These are phyloP conservation scores for Penicillium canescens DNA, from an alignment of 495 filamentous ascomycete species.

Conservation along the genomic window DNA sequence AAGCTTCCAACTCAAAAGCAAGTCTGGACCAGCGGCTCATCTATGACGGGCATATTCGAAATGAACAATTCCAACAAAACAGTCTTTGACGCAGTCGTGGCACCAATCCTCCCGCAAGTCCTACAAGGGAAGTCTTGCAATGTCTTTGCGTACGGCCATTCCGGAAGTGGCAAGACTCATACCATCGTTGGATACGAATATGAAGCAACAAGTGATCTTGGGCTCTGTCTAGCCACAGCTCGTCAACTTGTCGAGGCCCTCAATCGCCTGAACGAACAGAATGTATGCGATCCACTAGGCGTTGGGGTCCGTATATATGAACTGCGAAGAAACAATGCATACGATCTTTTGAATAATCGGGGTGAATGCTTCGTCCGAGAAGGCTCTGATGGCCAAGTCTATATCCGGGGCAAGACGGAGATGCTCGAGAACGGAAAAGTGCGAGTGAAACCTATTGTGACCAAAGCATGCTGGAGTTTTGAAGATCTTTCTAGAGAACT, in stretches of 20 bases:
- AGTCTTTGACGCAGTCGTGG: neutral
- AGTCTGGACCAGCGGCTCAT: too few species aligned
- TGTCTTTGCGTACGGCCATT: constrained; percentile 31
- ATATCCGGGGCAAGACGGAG: constrained; percentile 28
- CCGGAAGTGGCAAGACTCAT: constrained; percentile 28
- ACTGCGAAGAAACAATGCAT: constrained; percentile 24
- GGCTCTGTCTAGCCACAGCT: constrained; percentile 24
- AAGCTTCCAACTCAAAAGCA: too few species aligned
- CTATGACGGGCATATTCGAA: too few species aligned
- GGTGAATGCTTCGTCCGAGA: constrained; percentile 25
- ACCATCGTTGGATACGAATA: constrained; percentile 31
- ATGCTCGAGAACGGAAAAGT: constrained; percentile 23
- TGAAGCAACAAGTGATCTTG: constrained; percentile 14
- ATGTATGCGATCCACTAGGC: constrained; percentile 8
- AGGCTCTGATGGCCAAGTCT: constrained; percentile 14
- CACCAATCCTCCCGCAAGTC: constrained; percentile 6
- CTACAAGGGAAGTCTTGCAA: constrained; percentile 12
- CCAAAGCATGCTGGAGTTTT: constrained; percentile 26
- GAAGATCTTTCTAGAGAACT: constrained; percentile 16
- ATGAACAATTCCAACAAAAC: too few species aligned
- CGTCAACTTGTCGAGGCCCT: constrained; percentile 10
- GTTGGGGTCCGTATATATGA: constrained; percentile 27
- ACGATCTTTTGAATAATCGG: constrained; percentile 23
- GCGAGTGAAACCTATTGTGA: constrained; percentile 20
- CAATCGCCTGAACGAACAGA: constrained; percentile 4